Conservation (phyloP, 2,329 filamentous ascomycete species). For the Colletotrichum filicis region DNA sequence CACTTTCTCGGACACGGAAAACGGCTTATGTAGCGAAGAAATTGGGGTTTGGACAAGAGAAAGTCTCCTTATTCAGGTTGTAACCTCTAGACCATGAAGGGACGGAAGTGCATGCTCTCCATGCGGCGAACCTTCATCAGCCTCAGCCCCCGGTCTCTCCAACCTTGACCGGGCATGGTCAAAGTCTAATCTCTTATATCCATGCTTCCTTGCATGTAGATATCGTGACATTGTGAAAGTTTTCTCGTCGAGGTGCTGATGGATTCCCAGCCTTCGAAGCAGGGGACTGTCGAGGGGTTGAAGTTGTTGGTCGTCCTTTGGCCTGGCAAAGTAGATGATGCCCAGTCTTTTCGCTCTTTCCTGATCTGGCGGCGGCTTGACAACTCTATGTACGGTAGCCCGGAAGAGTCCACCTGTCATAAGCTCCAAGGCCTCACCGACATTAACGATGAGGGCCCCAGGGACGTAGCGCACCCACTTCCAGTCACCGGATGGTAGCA, state of each 20-base stretch:
- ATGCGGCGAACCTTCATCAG: too few relatives aligned
- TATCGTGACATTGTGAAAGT: not conserved
- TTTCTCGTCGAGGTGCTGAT: not conserved
- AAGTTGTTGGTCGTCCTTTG: slow-evolving; percentile 37
- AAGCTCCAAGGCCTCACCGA: slow-evolving; percentile 43
- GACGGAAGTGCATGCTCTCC: not conserved
- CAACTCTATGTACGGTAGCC: slow-evolving; percentile 46
- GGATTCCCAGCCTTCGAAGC: not conserved
- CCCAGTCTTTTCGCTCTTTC: slow-evolving; percentile 42
- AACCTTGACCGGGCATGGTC: not conserved
- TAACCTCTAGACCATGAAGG: not conserved
- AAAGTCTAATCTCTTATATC: not conserved
- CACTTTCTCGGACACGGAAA: not conserved
- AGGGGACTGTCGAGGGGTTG: not conserved
- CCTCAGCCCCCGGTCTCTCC: too few relatives aligned
- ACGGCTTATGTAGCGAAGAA: not conserved
- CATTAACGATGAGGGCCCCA: slow-evolving; percentile 57
- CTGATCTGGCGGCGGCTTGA: slow-evolving; percentile 46
- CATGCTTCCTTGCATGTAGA: not conserved
- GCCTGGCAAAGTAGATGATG: slow-evolving; percentile 48
- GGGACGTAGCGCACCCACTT: slow-evolving; percentile 56
- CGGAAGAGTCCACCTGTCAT: slow-evolving; percentile 42
- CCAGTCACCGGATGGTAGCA: slow-evolving; percentile 49
- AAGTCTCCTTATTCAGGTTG: not conserved
- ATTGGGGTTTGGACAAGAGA: not conserved